These are phyloP conservation scores for Thozetella sp. DNA, from an alignment of 495 filamentous ascomycete species.

Conservation along the genomic window DNA sequence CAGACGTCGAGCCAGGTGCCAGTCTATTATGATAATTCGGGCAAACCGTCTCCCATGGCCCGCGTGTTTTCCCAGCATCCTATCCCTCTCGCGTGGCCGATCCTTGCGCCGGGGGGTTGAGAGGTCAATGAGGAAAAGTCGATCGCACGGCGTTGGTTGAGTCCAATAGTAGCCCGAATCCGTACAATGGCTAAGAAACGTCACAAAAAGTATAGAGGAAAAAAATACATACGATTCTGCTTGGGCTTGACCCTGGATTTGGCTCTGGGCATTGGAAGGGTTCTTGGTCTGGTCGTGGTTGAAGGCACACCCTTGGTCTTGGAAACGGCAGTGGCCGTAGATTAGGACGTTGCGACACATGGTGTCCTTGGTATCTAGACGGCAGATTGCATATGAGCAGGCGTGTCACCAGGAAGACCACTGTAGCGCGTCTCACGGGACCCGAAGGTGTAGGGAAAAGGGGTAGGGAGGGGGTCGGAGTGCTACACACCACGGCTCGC, in stretches of 20 bases:
- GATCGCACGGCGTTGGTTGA: too few relatives aligned
- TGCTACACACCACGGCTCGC: slow-evolving; percentile 40
- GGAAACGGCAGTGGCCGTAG: slow-evolving; percentile 90
- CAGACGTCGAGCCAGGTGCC: too few relatives aligned
- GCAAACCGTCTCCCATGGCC: too few relatives aligned
- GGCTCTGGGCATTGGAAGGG: slow-evolving; percentile 19
- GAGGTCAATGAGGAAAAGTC: too few relatives aligned
- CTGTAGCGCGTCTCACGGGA: slow-evolving; percentile 3
- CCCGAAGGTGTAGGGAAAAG: slow-evolving; percentile 6
- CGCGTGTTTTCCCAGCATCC: too few relatives aligned
- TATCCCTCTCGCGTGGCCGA: too few relatives aligned
- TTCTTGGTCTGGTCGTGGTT: slow-evolving; percentile 78
- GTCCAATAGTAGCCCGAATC: too few relatives aligned
- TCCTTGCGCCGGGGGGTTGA: too few relatives aligned
- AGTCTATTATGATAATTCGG: too few relatives aligned
- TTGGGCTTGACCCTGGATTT: slow-evolving; percentile 28
- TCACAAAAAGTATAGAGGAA: not conserved
- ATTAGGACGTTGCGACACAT: slow-evolving; percentile 92
- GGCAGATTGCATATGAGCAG: not conserved
- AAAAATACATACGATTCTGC: slow-evolving; percentile 58
- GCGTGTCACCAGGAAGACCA: not conserved
- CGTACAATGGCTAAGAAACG: too few relatives aligned
- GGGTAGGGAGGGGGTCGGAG: not conserved
- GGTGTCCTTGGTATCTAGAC: slow-evolving; percentile 71
- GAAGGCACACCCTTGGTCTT: slow-evolving; percentile 90